Base-by-base conservation (phyloP, 2,329 filamentous ascomycete species). In the Fusarium brevicatenulatum region DNA sequence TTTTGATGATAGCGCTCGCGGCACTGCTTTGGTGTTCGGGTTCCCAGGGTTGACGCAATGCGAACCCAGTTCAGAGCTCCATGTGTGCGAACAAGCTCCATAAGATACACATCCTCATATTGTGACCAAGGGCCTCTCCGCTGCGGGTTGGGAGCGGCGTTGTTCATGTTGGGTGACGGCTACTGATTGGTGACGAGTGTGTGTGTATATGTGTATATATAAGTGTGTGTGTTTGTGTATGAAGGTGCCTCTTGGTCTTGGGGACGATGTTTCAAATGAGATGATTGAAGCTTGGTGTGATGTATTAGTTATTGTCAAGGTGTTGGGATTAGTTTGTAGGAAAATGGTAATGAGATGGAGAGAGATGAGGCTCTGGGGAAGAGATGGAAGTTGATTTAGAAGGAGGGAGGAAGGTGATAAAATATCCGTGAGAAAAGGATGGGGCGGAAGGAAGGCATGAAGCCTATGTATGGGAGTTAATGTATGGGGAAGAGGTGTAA, bases 1-100 rank as follows among this genome's bases (percentile, higher is more conserved):
- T 98, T 97, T 80, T 98, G 95, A 80, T 97, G 94, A 80, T 93
- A 98, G 53, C 95, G 89, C 84, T 98, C 95, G 66, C 95, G 91
- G 82, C 95, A 98, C 85, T 98, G 95, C 85, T 98, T 98, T 59
- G 95, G 92, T 30, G 94, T 94, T 71, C 95, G 90, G 32, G 92
- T 91, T 67, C 89, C 88, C 77, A 98, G 91, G 74, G 91, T 87
- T 61, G 91, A 85, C 36, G 95, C 91, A 78, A 98, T 97, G 73
- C 91, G 89, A 19, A 97, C 94, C 95, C 95, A 98, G 87, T 97
- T 96, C 80, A 93, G 88, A 37, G 93, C 88, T 37, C 93, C 93
- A 81, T 93, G 90, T 57, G 87, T 86, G 53, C 88, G 86, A 70
- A 97, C 92, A 30, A 95, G 88, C 67, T 89, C 86, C 74, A 94